Base-by-base conservation (phyloP, 805 yeast genomes). In the Wickerhamomyces bovis region DNA sequence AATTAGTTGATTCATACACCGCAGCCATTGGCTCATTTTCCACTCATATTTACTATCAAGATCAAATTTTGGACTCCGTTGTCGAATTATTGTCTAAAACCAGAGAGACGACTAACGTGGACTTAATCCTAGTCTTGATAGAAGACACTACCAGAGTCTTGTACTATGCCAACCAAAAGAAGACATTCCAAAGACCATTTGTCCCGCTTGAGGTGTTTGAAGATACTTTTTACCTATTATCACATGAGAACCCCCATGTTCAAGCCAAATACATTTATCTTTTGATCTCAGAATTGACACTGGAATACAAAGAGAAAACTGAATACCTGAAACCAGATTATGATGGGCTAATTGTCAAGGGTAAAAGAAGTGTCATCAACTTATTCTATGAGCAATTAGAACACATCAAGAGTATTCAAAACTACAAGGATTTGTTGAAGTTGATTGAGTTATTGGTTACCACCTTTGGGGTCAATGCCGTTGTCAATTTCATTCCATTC, bases 1-100 rank as follows among this genome's bases (percentile, higher is more conserved):
- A 65, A 43, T 53, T 76, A 58, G 56, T 76, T 57, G 40, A 57
- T 41, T 63, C 75, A 55, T 81, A 80, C 55, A 66, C 80, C 2
- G 67, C 68, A 20, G 78, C 89, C 22, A 77, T 90, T 45, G 78
- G 82, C 48, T 81, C 84, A 48, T 71, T 92, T 44, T 81, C 89
- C 1, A 75, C 79, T 3, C 96, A 89, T 61, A 76, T 82, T 12
- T 89, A 89, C 57, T 92, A 92, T 62, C 82, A 82, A 49, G 95
- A 89, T 54, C 99, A 94, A 63, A 78, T 85, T 6, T 75, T 83
- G 15, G 97, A 90, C 61, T 83, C 92, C 70, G 69, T 89, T 18
- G 76, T 79, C 25, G 95, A 85, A 48, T 69, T 89, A 15, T 65
- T 82, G 38, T 54, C 73, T 18, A 76, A 60, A 44, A 48, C 70